A percentile compares a stretch with the other conserved stretches of the same genome.
Evolutionary conservation across 179 eudicot genomes (phyloP).

Genomic region (Nepenthes alata): DNA sequence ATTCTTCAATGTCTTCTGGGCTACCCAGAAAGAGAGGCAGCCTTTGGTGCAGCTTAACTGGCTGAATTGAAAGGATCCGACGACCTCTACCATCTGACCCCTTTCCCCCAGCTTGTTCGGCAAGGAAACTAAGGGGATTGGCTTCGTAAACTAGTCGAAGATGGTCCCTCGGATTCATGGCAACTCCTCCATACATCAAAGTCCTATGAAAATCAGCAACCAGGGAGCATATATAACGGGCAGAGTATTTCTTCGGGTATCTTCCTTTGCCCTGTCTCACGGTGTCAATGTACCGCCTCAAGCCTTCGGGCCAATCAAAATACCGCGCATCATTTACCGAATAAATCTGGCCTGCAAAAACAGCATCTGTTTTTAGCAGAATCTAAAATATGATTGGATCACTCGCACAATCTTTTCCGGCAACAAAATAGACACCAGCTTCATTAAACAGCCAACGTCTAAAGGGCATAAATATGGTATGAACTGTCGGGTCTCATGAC

Average conservation of each 20-base stretch:
- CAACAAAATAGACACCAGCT: neutral
- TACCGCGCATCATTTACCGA: conserved; percentile 98
- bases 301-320: conserved; percentile 97
- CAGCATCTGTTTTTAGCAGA: conserved; percentile 3
- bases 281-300: conserved; percentile 75
- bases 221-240: conserved; percentile 91
- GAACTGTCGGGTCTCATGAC: no score
- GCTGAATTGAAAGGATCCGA: conserved; percentile 71
- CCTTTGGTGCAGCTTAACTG: conserved; percentile 77
- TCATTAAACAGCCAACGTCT: no score
- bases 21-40: conserved; percentile 85
- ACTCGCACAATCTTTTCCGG: neutral
- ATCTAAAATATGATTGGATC: neutral
- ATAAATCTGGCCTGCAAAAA: conserved; percentile 70
- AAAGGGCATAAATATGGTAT: no score
- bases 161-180: conserved; percentile 97
- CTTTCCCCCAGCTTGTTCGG: conserved; percentile 89
- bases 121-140: conserved; percentile 83
- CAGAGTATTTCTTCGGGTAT: conserved; percentile 85
- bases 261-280: conserved; percentile 90
- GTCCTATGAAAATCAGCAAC: conserved; percentile 99
- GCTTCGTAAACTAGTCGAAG: conserved; percentile 97
- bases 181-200: conserved; percentile 81
- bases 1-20: conserved; percentile 77
- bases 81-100: conserved; percentile 80